These are phyloP conservation scores for Trichoderma koningiopsis DNA, from an alignment of 2,329 filamentous ascomycete species.

Conservation along the genomic window DNA sequence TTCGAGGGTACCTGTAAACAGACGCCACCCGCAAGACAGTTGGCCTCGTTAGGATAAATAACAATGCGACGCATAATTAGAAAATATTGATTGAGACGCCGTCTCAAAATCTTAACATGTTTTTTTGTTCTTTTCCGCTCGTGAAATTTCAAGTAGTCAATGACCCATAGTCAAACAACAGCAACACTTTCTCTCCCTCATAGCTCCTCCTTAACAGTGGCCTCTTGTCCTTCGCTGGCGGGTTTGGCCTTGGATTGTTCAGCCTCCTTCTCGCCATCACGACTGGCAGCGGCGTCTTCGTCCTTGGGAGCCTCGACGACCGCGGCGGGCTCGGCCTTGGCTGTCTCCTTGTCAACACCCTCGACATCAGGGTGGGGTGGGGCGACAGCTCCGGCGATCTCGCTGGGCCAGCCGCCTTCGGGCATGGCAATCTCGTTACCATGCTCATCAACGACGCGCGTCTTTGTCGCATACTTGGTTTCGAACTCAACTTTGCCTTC, in stretches of 20 bases:
- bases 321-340: slow-evolving; percentile 43
- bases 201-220: slow-evolving; percentile 47
- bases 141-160: slow-evolving; percentile 3
- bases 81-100: slow-evolving; percentile 13
- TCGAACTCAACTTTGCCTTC: slow-evolving; percentile 94
- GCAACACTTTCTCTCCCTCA: slow-evolving; percentile 30
- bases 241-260: slow-evolving; percentile 61
- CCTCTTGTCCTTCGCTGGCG: slow-evolving; percentile 64
- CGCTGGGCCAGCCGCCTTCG: slow-evolving; percentile 44
- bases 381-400: slow-evolving; percentile 47
- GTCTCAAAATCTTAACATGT: neutral
- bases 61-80: slow-evolving; percentile 10
- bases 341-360: slow-evolving; percentile 61
- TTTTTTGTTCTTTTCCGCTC: slow-evolving; percentile 10
- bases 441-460: slow-evolving; percentile 74
- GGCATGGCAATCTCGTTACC: slow-evolving; percentile 72
- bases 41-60: neutral
- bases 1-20: neutral
- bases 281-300: slow-evolving; percentile 49
- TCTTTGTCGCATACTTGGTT: slow-evolving; percentile 94
- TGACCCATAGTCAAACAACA: neutral
- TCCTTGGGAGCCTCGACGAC: slow-evolving; percentile 46
- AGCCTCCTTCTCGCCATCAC: slow-evolving; percentile 61
- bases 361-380: slow-evolving; percentile 64
- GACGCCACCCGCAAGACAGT: neutral